Base-by-base conservation (phyloP, 441 rosid genomes). In the Pelargonium hybrid region DNA sequence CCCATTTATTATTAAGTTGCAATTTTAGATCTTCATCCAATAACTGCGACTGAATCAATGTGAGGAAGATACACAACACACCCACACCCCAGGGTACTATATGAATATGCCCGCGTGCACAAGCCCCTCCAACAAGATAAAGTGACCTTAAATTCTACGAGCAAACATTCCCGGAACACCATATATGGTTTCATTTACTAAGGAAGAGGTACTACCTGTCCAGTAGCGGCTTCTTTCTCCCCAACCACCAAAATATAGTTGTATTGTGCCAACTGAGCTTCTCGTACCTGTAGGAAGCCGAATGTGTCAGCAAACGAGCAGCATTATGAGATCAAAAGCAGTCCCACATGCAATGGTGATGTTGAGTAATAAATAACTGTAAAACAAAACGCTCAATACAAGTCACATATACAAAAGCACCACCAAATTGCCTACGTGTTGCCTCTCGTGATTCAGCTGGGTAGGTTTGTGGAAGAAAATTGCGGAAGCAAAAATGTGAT, bases 251-350 rank as follows among this genome's bases (percentile, higher is more conserved):
- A 81, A 72, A 95, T 95, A 79, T 83, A 90, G 79, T 90, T 95
- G 85, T 85, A 95, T 72, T 93, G 97, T 0, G 99, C 95, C 76
- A 90, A 75, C 85, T 92, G 99, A 77, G 99, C 99, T 85, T 95
- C 97, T 67, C 96, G 82, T 25, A 95, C 85, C 99, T 95, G 84
- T 69, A 78, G 65, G 67, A 23, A 65, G 66, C 21, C 72, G 14
- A 59, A 69, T 15, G 56, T 3, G n/a, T 71, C 74, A 63, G 39
- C 23, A 61, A 63, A 21, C 23, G 43, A 3, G 15, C 5, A 61
- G 1, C 20, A 26, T 25, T 15, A 11, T 26, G 41, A 25, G 29
- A 25, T 6, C 3, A 63, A 2, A 63, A 11, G 14, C 37, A 59
- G 9, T 15, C 14, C 66, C 41, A 26, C 20, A 63, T 39, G 11